These are phyloP conservation scores for Apiospora arundinis DNA, from an alignment of 2,329 filamentous ascomycete genomes.

Conservation along the genomic window DNA sequence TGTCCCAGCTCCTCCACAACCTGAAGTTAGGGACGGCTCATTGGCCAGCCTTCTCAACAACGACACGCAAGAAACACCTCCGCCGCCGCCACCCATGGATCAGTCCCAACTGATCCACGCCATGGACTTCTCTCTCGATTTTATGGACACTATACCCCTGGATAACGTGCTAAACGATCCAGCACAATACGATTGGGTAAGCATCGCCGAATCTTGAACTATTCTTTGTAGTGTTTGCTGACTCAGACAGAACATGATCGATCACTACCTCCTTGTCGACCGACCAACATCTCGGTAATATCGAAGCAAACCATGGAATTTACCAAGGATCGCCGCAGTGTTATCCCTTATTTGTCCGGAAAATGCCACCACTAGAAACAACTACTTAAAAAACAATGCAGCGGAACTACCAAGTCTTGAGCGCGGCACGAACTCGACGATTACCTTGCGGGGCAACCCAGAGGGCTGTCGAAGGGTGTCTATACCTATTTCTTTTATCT, in stretches of 20 bases:
- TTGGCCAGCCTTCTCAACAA: constrained; percentile 41
- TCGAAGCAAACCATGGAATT: background rate
- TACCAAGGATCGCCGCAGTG: too few relatives aligned
- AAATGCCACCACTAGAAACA: background rate
- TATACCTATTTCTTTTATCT: background rate
- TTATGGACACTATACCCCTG: constrained; percentile 43
- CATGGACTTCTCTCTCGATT: constrained; percentile 39
- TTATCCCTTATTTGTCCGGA: background rate
- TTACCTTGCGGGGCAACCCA: background rate
- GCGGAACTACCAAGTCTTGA: background rate
- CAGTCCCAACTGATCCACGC: constrained; percentile 32
- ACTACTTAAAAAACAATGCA: background rate
- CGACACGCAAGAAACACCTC: constrained; percentile 34
- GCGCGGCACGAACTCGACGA: background rate
- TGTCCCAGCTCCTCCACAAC: constrained; percentile 33
- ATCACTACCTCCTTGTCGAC: constrained; percentile 34
- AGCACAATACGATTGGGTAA: constrained; percentile 49
- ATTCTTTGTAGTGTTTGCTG: background rate
- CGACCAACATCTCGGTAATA: constrained; percentile 13
- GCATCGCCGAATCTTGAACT: constrained; percentile 24
- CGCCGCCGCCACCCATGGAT: constrained; percentile 30
- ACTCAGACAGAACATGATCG: constrained; percentile 35
- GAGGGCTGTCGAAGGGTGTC: background rate
- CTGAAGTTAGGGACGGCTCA: constrained; percentile 39
- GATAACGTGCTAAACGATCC: constrained; percentile 45